Conservation (phyloP, 2,329 filamentous ascomycete genomes). For the Aphanocladium album region DNA sequence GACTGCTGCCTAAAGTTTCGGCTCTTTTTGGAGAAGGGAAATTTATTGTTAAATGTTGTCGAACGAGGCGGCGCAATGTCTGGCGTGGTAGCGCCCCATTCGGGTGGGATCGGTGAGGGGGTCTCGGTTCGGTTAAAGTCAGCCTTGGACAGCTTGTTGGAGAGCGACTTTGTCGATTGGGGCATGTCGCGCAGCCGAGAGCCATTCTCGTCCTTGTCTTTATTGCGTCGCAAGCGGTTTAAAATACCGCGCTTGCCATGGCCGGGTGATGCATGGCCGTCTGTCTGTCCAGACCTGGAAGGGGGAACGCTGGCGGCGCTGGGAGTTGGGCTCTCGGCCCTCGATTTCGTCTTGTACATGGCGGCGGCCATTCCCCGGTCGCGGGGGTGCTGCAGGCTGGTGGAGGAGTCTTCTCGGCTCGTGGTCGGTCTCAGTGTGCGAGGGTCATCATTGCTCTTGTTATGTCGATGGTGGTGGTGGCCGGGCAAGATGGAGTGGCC, state of each 20-base stretch:
- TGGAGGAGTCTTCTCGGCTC: constrained; percentile 68
- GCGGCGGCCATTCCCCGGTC: constrained; percentile 45
- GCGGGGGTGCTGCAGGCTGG: constrained; percentile 42
- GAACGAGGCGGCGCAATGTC: constrained; percentile 32
- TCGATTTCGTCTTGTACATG: constrained; percentile 46
- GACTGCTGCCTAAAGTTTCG: constrained; percentile 40
- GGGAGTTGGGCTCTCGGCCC: constrained; percentile 77
- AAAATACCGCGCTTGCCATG: constrained; percentile 49
- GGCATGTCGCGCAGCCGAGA: constrained; percentile 44
- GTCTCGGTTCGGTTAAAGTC: constrained; percentile 37
- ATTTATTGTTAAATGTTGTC: constrained; percentile 57
- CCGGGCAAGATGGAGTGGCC: constrained; percentile 43
- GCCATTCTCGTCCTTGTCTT: constrained; percentile 45
- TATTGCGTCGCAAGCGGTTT: constrained; percentile 46
- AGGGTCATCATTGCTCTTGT: constrained; percentile 62
- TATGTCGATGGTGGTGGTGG: constrained; percentile 58
- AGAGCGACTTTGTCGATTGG: constrained; percentile 49
- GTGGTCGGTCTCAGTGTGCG: constrained; percentile 64
- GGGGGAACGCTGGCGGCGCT: constrained; percentile 60
- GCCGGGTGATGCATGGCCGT: constrained; percentile 56
- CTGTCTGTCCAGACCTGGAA: constrained; percentile 43
- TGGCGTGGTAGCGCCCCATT: constrained; percentile 23
- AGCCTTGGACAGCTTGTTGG: constrained; percentile 43
- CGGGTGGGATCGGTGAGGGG: constrained; percentile 31
- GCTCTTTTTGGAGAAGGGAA: constrained; percentile 55